These are phyloP conservation scores for Neophaeococcomyces aloes DNA, from an alignment of 2,329 filamentous ascomycete genomes.

Conservation along the genomic window DNA sequence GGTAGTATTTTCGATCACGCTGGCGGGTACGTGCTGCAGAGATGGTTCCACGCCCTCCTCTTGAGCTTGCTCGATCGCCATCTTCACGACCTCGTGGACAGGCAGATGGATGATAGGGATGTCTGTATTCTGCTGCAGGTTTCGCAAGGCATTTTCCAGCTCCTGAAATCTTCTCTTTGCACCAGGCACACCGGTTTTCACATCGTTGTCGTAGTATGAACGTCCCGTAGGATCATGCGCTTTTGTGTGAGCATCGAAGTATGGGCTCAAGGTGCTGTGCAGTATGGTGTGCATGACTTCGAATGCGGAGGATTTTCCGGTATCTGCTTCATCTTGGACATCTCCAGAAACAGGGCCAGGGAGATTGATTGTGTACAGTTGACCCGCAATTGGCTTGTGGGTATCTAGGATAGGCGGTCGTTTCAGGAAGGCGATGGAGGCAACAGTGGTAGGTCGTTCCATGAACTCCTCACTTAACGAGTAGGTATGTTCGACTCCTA, in stretches of 20 bases:
- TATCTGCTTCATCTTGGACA: slow-evolving; percentile 41
- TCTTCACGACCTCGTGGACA: slow-evolving; percentile 80
- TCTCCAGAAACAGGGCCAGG: slow-evolving; percentile 56
- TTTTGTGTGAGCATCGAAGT: slow-evolving; percentile 94
- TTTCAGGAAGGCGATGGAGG: slow-evolving; percentile 84
- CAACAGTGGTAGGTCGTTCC: slow-evolving; percentile 65
- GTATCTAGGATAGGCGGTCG: slow-evolving; percentile 79
- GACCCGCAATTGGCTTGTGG: slow-evolving; percentile 66
- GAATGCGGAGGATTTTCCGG: slow-evolving; percentile 70
- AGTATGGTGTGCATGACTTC: slow-evolving; percentile 87
- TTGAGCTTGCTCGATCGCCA: slow-evolving; percentile 67
- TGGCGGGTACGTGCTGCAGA: slow-evolving; percentile 64
- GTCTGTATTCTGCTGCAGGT: slow-evolving; percentile 95
- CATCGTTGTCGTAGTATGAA: slow-evolving; percentile 71
- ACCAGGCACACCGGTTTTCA: slow-evolving; percentile 90
- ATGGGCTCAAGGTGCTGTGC: slow-evolving; percentile 82
- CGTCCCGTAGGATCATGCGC: slow-evolving; percentile 60
- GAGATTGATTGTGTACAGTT: slow-evolving; percentile 87
- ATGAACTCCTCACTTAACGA: slow-evolving; percentile 72
- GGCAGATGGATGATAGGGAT: slow-evolving; percentile 84
- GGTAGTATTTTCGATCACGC: slow-evolving; percentile 73
- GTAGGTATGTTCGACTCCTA: slow-evolving; percentile 53
- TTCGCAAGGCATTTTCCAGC: slow-evolving; percentile 76
- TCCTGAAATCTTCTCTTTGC: slow-evolving; percentile 96
- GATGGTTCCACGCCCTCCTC: slow-evolving; percentile 57